A percentile compares a stretch with the other conserved stretches of the same genome.
These are phyloP conservation scores for Cutaneotrichosporon sp. DNA, from an alignment of 1,284 basidiomycete genomes.

Conservation along the genomic window DNA sequence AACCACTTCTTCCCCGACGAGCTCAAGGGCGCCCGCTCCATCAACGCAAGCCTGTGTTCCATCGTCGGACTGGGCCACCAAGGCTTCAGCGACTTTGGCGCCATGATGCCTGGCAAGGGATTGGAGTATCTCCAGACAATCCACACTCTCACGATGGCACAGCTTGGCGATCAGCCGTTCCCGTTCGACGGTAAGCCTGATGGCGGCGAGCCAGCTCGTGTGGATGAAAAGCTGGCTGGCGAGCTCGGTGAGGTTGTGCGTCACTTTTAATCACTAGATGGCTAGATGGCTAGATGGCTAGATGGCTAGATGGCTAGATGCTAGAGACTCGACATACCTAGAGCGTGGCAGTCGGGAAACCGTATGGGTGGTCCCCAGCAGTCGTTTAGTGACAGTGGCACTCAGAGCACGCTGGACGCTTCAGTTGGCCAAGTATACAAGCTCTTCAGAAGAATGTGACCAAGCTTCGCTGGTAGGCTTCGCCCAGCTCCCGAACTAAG, in stretches of 20 bases:
- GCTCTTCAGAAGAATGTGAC: too few species aligned
- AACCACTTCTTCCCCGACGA: constrained; percentile 68
- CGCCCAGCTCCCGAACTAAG: too few species aligned
- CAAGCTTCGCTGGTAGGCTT: too few species aligned
- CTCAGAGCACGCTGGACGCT: too few species aligned
- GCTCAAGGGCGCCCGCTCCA: constrained; percentile 57
- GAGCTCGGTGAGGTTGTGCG: neutral
- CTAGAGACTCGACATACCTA: neutral
- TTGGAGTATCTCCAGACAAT: neutral
- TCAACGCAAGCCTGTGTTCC: constrained; percentile 36
- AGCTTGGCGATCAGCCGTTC: neutral
- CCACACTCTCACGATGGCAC: neutral
- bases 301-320: constrained; percentile 1
- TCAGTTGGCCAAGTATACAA: too few species aligned
- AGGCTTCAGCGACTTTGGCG: constrained; percentile 46
- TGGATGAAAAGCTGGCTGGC: neutral
- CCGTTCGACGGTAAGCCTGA: neutral
- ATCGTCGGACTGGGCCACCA: constrained; percentile 45
- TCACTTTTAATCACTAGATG: neutral
- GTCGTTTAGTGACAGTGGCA: too few species aligned
- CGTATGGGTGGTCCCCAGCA: too few species aligned
- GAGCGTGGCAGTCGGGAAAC: neutral
- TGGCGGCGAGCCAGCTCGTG: neutral
- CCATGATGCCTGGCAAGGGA: neutral
- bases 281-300: neutral